Base-by-base conservation (phyloP, 1,284 basidiomycete species). In the Ceratobasidium sp. region DNA sequence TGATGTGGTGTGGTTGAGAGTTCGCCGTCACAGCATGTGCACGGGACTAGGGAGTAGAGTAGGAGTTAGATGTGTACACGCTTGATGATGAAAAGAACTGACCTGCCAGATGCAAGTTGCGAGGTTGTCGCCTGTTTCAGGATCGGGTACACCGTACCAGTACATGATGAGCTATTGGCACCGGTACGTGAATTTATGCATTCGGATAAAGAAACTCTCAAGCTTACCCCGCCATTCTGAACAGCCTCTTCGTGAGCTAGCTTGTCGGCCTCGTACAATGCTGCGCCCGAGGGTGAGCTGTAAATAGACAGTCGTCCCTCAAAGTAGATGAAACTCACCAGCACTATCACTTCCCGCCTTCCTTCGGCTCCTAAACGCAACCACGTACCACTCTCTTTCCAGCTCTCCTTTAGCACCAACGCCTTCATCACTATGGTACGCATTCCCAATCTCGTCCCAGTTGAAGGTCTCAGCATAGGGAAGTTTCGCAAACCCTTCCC, bases 91-190 rank as follows among this genome's bases (percentile, higher is more conserved):
- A 17, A 15, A 46, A 59, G 25, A 56, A 71, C 69, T 34, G 61
- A 71, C 69, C 69, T 95, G 93, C 96, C 96, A 98, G 66, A 97
- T 92, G 85, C 96, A 97, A n/a, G 95, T 97, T 1, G 96, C 95
- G 69, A 97, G 90, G 83, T 97, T 97, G 83, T 94, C 87, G 0
- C 95, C 92, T 0, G 91, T 92, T 25, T 85, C 81, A 62, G 86
- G 86, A 80, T 95, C 87, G 0, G 95, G 95, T n/a, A 92, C 88
- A 29, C 95, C 95, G 81, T 95, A 96, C 95, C 95, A 96, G 82
- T 97, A 97, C 80, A 94, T 85, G 71, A 95, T 88, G 40, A 95
- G 85, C 91, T 93, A 77, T 46, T 56, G 59, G 56, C 70, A 70
- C 66, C 2, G 43, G 40, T 9, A 56, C 37, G 76, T 66, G 81